Evolutionary conservation across 768 basidiomycete genomes (phyloP).

Genomic region (Crassisporium funariophilum): DNA sequence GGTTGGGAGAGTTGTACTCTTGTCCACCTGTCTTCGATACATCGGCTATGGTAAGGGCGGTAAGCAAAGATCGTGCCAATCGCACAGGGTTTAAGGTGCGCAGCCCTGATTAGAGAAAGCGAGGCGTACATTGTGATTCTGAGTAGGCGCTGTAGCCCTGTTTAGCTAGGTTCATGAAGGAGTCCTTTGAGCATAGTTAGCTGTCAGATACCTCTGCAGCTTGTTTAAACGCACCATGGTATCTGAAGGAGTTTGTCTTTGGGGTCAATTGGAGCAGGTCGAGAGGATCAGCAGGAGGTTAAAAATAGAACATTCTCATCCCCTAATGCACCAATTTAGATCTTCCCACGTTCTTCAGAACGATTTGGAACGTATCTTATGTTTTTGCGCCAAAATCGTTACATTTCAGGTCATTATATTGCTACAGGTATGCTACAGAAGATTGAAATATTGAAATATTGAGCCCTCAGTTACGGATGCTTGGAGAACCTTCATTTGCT

Average conservation of each 20-base stretch:
- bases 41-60: slow-evolving; percentile 33
- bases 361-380: too few species aligned
- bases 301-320: neutral
- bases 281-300: too few species aligned
- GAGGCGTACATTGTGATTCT: slow-evolving; percentile 45
- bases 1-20: slow-evolving; percentile 61
- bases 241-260: neutral
- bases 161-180: slow-evolving; percentile 70
- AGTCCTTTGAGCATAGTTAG: slow-evolving; percentile 47
- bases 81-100: neutral
- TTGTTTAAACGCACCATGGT: neutral
- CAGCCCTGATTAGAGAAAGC: slow-evolving; percentile 2
- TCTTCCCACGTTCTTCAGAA: too few species aligned
- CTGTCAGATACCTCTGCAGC: too few species aligned
- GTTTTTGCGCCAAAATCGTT: too few species aligned
- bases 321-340: too few species aligned
- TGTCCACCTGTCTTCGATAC: slow-evolving; percentile 62
- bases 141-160: slow-evolving; percentile 60
- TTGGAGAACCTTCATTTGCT: slow-evolving; percentile 15
- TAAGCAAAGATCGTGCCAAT: slow-evolving; percentile 20
- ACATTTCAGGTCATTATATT: neutral
- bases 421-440: slow-evolving; percentile 8
- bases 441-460: neutral
- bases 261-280: neutral
- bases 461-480: slow-evolving; percentile 4